Conservation (phyloP, 2,329 filamentous ascomycete genomes). For the Exophiala spinifera region DNA sequence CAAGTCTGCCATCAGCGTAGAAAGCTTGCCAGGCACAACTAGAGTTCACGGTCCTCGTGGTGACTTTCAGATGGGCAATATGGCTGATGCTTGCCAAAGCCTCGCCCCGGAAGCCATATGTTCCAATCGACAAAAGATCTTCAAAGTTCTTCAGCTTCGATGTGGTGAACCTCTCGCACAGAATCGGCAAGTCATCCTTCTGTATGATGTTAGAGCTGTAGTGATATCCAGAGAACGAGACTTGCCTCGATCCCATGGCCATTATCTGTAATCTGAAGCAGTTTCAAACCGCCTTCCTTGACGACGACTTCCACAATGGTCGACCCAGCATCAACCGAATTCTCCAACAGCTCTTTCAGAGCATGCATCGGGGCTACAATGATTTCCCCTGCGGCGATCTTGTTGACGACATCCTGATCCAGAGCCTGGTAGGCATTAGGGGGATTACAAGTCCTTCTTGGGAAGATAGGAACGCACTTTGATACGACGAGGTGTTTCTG, state of each 20-base stretch:
- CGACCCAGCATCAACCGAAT: constrained; percentile 94
- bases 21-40: constrained; percentile 86
- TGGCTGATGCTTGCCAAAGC: constrained; percentile 97
- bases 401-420: constrained; percentile 92
- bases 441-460: constrained; percentile 32
- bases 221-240: constrained; percentile 12
- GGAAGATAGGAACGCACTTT: constrained; percentile 36
- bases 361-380: constrained; percentile 96
- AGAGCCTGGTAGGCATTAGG: constrained; percentile 59
- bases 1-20: constrained; percentile 78
- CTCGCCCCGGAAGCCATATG: constrained; percentile 97
- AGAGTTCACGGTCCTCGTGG: constrained; percentile 86
- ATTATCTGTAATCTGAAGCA: constrained; percentile 96
- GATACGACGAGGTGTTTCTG: constrained; percentile 49
- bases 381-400: constrained; percentile 96
- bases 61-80: constrained; percentile 92
- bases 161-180: constrained; percentile 95
- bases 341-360: constrained; percentile 93
- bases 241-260: constrained; percentile 88
- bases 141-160: constrained; percentile 94
- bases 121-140: constrained; percentile 82
- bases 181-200: constrained; percentile 86
- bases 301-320: constrained; percentile 86
- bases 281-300: constrained; percentile 91
- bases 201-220: constrained; percentile 38